Conservation (phyloP, 768 basidiomycete genomes). For the Naganishia onofrii region DNA sequence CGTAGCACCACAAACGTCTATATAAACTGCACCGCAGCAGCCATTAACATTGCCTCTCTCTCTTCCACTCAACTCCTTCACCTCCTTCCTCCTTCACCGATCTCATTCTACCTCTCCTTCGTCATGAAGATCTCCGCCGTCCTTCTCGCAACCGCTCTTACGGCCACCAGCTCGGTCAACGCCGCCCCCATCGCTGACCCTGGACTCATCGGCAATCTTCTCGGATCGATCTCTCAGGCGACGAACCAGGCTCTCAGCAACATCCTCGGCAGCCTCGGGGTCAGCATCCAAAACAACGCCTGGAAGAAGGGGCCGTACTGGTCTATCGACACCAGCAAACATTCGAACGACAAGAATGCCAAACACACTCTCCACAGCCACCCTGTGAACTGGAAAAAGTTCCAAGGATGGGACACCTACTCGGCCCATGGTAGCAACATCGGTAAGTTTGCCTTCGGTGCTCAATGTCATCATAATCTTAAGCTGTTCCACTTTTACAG, state of each 20-base stretch:
- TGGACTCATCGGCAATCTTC: too few species aligned
- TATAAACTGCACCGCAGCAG: too few species aligned
- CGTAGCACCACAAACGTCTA: too few species aligned
- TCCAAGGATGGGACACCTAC: slow-evolving; percentile 26
- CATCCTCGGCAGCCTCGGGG: too few species aligned
- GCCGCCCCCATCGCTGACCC: not conserved
- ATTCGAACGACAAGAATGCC: not conserved
- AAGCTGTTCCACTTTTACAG: not conserved
- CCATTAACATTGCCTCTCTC: too few species aligned
- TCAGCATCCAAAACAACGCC: too few species aligned
- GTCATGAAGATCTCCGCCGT: too few species aligned
- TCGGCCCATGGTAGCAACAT: slow-evolving; percentile 27
- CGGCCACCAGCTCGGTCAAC: not conserved
- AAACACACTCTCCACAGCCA: not conserved
- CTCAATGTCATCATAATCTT: not conserved
- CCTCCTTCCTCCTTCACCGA: too few species aligned
- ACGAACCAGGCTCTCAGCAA: too few species aligned
- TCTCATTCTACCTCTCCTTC: too few species aligned
- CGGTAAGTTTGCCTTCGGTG: not conserved
- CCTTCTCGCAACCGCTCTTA: not conserved
- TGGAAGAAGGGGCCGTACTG: not conserved
- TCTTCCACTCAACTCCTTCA: too few species aligned
- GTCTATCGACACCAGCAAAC: not conserved
- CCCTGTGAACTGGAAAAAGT: not conserved
- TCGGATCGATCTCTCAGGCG: too few species aligned